Evolutionary conservation across 352 stramenopile species (phyloP).

Genomic region (Phytopythium cucurbitacearum): DNA sequence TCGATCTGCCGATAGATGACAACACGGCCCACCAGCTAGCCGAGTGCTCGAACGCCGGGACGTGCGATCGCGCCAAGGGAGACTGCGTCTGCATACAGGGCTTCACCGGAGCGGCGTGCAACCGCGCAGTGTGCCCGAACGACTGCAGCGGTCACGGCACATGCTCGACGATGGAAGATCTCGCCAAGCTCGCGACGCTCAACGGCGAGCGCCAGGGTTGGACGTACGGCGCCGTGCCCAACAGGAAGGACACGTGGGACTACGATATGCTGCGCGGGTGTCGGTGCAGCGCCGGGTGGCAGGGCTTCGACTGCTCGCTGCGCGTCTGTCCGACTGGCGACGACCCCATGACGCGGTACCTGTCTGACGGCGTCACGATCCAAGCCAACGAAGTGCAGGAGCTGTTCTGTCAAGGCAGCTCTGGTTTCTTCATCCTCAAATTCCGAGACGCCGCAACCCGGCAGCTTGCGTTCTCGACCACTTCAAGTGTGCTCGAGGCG

Average conservation of each 20-base stretch:
- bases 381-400: constrained; percentile 83
- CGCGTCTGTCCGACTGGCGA: constrained; percentile 89
- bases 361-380: constrained; percentile 9
- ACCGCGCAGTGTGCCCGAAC: constrained; percentile 59
- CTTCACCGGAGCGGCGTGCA: constrained; percentile 70
- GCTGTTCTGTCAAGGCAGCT: constrained; percentile 55
- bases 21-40: constrained; percentile 51
- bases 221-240: constrained; percentile 63
- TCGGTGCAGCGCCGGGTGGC: constrained; percentile 84
- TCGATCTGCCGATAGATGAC: constrained; percentile 40
- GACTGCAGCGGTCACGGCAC: constrained; percentile 80
- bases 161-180: constrained; percentile 79
- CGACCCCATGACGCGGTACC: constrained; percentile 70
- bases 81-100: constrained; percentile 58
- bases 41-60: constrained; percentile 72
- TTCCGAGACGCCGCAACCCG: constrained; percentile 66
- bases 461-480: constrained; percentile 45
- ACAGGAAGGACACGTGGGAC: constrained; percentile 89
- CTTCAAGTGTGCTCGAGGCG: constrained; percentile 15
- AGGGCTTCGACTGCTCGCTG: constrained; percentile 85
- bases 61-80: constrained; percentile 63
- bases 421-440: constrained; percentile 61
- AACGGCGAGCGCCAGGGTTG: constrained; percentile 56
- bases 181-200: constrained; percentile 42
- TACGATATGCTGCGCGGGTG: constrained; percentile 85